These are phyloP conservation scores for Lycium barbarum DNA, from an alignment of 257 asterid genomes.

Conservation along the genomic window DNA sequence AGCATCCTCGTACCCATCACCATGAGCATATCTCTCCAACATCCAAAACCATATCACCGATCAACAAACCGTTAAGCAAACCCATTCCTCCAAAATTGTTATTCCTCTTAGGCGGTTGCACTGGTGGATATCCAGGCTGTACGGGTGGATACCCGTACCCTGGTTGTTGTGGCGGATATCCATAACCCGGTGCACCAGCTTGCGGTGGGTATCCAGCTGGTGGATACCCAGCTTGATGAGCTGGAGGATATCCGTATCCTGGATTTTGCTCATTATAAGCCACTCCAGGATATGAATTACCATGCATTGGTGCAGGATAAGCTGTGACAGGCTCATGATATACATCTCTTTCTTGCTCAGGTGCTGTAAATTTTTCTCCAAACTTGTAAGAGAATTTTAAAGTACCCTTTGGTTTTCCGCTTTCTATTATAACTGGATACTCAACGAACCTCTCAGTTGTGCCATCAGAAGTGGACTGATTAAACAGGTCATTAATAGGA, in stretches of 20 bases:
- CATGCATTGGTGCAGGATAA: constrained; percentile 48
- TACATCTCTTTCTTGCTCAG: constrained; percentile 34
- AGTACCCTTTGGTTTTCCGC: constrained; percentile 74
- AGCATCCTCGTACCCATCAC: constrained; percentile 47
- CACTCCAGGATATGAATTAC: constrained; percentile 41
- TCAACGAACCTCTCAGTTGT: constrained; percentile 48
- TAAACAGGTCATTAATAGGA: constrained; percentile 60
- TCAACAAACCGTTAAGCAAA: constrained; percentile 80
- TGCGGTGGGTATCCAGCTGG: not conserved
- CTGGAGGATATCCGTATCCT: constrained; percentile 49
- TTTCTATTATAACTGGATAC: constrained; percentile 56
- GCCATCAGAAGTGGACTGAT: not conserved
- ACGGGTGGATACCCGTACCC: constrained; percentile 37
- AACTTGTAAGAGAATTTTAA: constrained; percentile 67
- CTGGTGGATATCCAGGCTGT: constrained; percentile 45
- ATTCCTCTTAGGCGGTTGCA: constrained; percentile 60
- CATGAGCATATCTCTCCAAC: constrained; percentile 47
- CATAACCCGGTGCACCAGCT: constrained; percentile 39
- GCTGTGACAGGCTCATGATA: constrained; percentile 57
- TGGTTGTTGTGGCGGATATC: constrained; percentile 42
- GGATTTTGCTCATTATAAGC: constrained; percentile 43
- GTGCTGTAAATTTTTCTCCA: constrained; percentile 61
- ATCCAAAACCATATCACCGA: constrained; percentile 80
- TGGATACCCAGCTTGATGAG: constrained; percentile 34
- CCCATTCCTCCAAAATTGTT: constrained; percentile 69